A percentile compares a stretch with the other conserved stretches of the same genome.
phyloP scores from a whole-genome alignment of 2,329 filamentous ascomycete genomes.

The Aspergillus pseudonomiae region DNA sequence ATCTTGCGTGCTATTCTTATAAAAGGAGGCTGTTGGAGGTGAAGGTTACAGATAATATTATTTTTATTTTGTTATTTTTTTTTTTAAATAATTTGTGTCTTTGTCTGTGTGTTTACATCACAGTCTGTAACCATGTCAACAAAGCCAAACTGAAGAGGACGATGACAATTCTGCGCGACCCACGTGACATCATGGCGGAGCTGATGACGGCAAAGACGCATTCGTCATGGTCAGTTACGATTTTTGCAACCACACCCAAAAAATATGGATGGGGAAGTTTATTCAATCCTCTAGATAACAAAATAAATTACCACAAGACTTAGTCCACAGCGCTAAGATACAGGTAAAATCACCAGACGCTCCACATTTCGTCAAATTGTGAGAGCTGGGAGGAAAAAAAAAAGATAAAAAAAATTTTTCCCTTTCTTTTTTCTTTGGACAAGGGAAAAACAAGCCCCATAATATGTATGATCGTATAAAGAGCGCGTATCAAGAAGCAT shows the following conservation, averaged over 20 bases:
- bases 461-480: neutral
- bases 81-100: neutral
- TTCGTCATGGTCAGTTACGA: constrained; percentile 17
- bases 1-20: neutral
- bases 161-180: constrained; percentile 10
- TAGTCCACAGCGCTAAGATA: neutral
- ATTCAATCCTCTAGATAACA: neutral
- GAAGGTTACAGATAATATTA: neutral
- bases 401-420: too few relatives aligned
- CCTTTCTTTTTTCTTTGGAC: neutral
- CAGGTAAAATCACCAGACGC: neutral
- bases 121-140: neutral
- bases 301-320: neutral
- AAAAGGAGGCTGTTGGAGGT: neutral
- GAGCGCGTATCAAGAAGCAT: neutral
- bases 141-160: neutral
- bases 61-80: neutral
- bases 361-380: neutral
- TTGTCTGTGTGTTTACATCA: neutral
- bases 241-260: neutral
- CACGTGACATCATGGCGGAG: constrained; percentile 29
- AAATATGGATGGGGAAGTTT: constrained; percentile 4
- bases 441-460: constrained; percentile 5
- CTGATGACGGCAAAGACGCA: constrained; percentile 8
- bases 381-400: neutral